Evolutionary conservation across 2,329 filamentous ascomycete species (phyloP), one percentile per base, ranked within the genome.

Genomic region (Didymella exigua): DNA sequence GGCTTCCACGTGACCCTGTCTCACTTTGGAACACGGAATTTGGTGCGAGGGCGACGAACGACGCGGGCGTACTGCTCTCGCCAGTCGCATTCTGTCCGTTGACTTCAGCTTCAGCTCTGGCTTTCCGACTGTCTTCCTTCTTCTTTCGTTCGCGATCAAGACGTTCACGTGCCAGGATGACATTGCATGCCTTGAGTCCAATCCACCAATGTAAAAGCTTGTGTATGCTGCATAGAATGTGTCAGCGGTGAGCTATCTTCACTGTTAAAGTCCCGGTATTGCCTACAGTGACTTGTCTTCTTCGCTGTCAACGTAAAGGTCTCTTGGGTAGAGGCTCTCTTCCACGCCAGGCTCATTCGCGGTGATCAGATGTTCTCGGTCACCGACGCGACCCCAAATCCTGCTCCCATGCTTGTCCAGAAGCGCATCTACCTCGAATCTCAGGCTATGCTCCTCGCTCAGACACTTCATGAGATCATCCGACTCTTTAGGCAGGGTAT

Each of bases 181-280:
- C 70, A 49, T 74, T 74, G 56, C 69, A 73, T 21, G 69, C 71
- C 55, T 74, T 74, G 33, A 72, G 65, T 3, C 71, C 71, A 29
- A 72, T 68, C 71, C 71, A 74, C 71, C 71, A 74, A 56, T 74
- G 71, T 26, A 74, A 59, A 9, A 74, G 56, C 41, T 67, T 68
- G 41, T 68, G 68, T 33, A 74, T 71, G n/a, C 71, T 74, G 42
- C 1, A 27, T n/a, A 26, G 9, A 27, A 10, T 11, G 44, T 47
- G 44, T n/a, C 30, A 18, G 36, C 30, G 9, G 4, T 13, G 27
- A 44, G 24, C 8, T 14, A 14, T 26, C 14, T 33, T 14, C 10
- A 16, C 9, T 11, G 19, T 18, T 5, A 11, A 14, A 6, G 27
- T 19, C 7, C 41, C n/a, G 19, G 16, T 16, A 26, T 3, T 10